A percentile compares a stretch with the other conserved stretches of the same genome.
Evolutionary conservation across 2,329 filamentous ascomycete genomes (phyloP).

Genomic region (Metarhizium brunneum): DNA sequence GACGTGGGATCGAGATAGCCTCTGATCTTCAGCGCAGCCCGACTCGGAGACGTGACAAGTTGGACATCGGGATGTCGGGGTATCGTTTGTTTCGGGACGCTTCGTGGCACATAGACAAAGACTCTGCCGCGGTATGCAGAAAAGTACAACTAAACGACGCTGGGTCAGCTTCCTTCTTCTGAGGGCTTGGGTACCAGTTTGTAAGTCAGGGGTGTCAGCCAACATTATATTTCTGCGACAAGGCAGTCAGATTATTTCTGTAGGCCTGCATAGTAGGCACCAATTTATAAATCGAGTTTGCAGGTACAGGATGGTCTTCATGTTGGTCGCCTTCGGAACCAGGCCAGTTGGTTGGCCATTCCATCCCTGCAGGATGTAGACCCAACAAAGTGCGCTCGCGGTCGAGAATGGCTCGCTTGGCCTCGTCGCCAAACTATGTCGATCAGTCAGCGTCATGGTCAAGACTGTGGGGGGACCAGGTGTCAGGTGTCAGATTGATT

Average conservation of each 20-base stretch:
- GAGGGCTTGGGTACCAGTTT: not conserved
- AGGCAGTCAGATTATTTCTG: slow-evolving; percentile 46
- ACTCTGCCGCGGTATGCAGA: slow-evolving; percentile 48
- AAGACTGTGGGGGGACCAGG: not conserved
- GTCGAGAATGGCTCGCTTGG: slow-evolving; percentile 22
- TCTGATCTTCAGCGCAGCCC: slow-evolving; percentile 27
- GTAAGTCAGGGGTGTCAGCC: slow-evolving; percentile 1
- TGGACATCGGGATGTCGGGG: slow-evolving; percentile 39
- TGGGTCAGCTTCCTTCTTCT: slow-evolving; percentile 1
- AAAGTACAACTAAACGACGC: slow-evolving; percentile 44
- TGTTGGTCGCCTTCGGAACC: slow-evolving; percentile 13
- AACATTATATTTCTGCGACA: slow-evolving; percentile 50
- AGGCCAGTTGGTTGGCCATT: slow-evolving; percentile 21
- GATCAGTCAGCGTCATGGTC: not conserved
- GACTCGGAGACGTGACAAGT: slow-evolving; percentile 33
- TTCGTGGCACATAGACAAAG: slow-evolving; percentile 44
- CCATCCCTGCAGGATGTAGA: not conserved
- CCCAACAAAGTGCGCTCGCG: slow-evolving; percentile 21
- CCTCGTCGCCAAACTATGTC: slow-evolving; percentile 27
- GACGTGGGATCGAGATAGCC: slow-evolving; percentile 43
- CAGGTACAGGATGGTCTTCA: slow-evolving; percentile 6
- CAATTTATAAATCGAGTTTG: slow-evolving; percentile 18
- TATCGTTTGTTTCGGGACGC: slow-evolving; percentile 37
- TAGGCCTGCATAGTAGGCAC: slow-evolving; percentile 27
- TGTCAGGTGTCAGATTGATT: not conserved